Evolutionary conservation across 495 filamentous ascomycete species (phyloP), one percentile per base, ranked within the genome.

Genomic region (Aspergillus cristatus): DNA sequence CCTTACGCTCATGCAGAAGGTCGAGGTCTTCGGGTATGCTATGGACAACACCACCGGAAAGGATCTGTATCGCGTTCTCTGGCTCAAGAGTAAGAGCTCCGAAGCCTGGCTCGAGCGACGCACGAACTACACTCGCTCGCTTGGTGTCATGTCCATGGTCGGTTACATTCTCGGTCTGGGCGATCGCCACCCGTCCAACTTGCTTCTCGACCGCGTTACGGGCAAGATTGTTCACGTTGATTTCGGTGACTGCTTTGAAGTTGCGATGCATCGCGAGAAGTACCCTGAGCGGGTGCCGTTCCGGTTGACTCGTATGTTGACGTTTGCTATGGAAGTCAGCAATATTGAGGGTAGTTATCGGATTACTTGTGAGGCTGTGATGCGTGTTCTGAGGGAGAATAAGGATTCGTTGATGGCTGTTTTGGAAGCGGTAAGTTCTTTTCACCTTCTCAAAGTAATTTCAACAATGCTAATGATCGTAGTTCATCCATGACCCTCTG

Each of bases 141-240:
- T 97, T 11, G 91, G 86, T 46, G 93, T 96, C 41, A 99, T 97
- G 91, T 95, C 88, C n/a, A 99, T 99, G 90, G 91, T 96, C 7
- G 91, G 91, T 38, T 97, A 99, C 54, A 95, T 99, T 51, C 82
- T 99, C 29, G 91, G 91, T 45, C 72, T 99, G 30, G 91, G 91
- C 20, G 91, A 99, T 57, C 79, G 91, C 22, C 91, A 99, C 63
- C 91, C 91, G 18, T 94, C 86, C 37, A 99, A 99, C 52, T 69
- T 99, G 53, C 89, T 99, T 78, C 77, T 99, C 18, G 91, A 97
- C 62, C 79, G 86, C 15, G 79, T 91, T 44, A 99, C 88, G 4
- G 91, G 91, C 48, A 93, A 86, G 58, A 86, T 99, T 38, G 79
- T 99, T 40, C 91, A 99, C 57, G 94, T 97, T 46, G 91, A 99